Conservation (phyloP, 2,329 filamentous ascomycete genomes). For the Fusarium ambrosium region DNA sequence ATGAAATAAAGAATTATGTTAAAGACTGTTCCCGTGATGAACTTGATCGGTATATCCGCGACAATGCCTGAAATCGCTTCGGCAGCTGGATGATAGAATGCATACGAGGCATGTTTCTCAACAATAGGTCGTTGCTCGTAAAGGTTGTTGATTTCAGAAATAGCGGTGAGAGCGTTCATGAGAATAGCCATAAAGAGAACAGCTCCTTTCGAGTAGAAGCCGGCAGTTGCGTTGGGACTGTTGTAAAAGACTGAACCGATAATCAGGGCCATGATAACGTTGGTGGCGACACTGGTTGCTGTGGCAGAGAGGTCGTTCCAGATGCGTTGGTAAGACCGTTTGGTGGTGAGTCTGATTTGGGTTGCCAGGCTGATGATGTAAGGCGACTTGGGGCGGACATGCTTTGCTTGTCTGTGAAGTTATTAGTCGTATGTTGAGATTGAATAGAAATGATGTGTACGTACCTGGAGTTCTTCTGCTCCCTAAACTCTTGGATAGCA, state of each 20-base stretch:
- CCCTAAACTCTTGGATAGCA: not conserved
- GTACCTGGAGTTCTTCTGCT: not conserved
- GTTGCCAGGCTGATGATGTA: slow-evolving; percentile 2
- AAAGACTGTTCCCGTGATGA: not conserved
- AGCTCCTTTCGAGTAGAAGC: not conserved
- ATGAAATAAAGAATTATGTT: not conserved
- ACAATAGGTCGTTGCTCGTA: not conserved
- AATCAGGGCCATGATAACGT: not conserved
- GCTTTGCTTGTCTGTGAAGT: not conserved
- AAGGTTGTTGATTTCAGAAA: not conserved
- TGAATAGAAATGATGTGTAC: not conserved
- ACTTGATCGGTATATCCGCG: not conserved
- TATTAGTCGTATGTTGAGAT: not conserved
- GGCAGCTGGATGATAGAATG: not conserved
- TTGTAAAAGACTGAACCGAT: not conserved
- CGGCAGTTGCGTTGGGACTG: not conserved
- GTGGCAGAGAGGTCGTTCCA: not conserved
- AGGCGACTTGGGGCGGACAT: not conserved
- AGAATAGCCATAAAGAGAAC: slow-evolving; percentile 1
- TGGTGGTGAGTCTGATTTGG: not conserved
- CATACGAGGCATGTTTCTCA: not conserved
- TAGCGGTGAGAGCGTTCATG: not conserved
- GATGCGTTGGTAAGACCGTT: not conserved
- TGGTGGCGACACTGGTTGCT: not conserved
- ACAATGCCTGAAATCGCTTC: not conserved